Percentiles rank a stretch among this genome's conserved stretches.
Evolutionary conservation across 441 rosid genomes (phyloP).

Genomic region (Syzygium malaccense): DNA sequence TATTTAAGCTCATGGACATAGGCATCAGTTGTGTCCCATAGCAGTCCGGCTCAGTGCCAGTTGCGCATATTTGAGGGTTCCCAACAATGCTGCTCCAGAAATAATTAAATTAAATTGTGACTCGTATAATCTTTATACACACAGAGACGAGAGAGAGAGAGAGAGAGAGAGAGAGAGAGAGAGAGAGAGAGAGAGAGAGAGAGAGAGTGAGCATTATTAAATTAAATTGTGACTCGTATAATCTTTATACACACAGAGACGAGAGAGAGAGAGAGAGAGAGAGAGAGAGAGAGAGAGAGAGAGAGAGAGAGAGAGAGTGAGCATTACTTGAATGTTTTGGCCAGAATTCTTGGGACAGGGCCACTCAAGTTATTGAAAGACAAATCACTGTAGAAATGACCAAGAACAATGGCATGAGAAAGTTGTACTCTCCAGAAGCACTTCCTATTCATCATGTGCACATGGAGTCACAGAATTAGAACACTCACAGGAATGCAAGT

Average conservation of each 20-base stretch:
- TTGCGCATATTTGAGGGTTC: slow-evolving; percentile 79
- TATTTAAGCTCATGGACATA: slow-evolving; percentile 87
- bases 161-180: not conserved
- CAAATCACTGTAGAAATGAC: slow-evolving; percentile 56
- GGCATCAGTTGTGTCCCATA: slow-evolving; percentile 75
- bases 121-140: not conserved
- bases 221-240: not conserved
- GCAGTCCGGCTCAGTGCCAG: slow-evolving; percentile 87
- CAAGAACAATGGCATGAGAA: not conserved
- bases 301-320: slow-evolving; percentile 1
- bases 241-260: not conserved
- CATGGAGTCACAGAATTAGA: not conserved
- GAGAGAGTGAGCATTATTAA: no score
- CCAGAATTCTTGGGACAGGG: slow-evolving; percentile 76
- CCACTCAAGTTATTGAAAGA: slow-evolving; percentile 91
- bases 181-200: no score
- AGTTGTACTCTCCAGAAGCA: not conserved
- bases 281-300: no score
- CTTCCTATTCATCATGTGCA: not conserved
- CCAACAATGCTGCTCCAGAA: slow-evolving; percentile 62
- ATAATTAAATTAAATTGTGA: not conserved
- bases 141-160: not conserved
- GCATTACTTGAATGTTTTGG: slow-evolving; percentile 83
- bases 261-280: no score
- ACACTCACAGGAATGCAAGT: slow-evolving; percentile 78